Evolutionary conservation across 345 rosid genomes (phyloP).

Genomic region (Camelina neglecta): DNA sequence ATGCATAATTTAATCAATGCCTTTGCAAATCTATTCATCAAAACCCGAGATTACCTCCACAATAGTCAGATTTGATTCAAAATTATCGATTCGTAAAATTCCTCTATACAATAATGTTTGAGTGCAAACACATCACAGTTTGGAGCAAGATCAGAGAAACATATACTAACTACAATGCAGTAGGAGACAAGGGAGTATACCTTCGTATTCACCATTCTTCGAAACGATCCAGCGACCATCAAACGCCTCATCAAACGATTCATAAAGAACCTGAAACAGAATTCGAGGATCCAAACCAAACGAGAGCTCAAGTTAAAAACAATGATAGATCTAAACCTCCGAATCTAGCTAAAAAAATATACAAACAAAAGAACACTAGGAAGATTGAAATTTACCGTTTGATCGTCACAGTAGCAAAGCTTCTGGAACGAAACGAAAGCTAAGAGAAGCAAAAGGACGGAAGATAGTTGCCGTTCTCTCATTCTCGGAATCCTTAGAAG

Average conservation of each 20-base stretch:
- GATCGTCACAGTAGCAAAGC: constrained; percentile 61
- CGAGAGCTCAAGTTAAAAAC: not conserved
- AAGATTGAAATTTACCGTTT: constrained; percentile 48
- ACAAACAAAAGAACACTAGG: not conserved
- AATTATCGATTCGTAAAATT: constrained; percentile 2
- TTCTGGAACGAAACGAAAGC: constrained; percentile 55
- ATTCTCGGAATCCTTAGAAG: constrained; percentile 18
- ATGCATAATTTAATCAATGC: not conserved
- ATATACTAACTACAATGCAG: constrained; percentile 15
- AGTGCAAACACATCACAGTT: constrained; percentile 1
- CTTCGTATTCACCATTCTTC: constrained; percentile 65
- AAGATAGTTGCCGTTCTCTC: constrained; percentile 54
- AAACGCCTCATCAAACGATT: constrained; percentile 72
- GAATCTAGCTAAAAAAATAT: constrained; percentile 22
- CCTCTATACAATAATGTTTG: not conserved
- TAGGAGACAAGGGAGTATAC: constrained; percentile 29
- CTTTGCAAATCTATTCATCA: not conserved
- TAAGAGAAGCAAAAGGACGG: constrained; percentile 51
- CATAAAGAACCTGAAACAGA: constrained; percentile 61
- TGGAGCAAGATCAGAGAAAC: not conserved
- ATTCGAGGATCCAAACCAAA: constrained; percentile 3
- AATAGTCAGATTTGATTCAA: constrained; percentile 18
- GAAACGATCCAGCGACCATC: constrained; percentile 83
- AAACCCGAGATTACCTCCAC: not conserved
- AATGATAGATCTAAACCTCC: constrained; percentile 21